Conservation (phyloP, 495 filamentous ascomycete species). For the Penicillium dipodomyicola region DNA sequence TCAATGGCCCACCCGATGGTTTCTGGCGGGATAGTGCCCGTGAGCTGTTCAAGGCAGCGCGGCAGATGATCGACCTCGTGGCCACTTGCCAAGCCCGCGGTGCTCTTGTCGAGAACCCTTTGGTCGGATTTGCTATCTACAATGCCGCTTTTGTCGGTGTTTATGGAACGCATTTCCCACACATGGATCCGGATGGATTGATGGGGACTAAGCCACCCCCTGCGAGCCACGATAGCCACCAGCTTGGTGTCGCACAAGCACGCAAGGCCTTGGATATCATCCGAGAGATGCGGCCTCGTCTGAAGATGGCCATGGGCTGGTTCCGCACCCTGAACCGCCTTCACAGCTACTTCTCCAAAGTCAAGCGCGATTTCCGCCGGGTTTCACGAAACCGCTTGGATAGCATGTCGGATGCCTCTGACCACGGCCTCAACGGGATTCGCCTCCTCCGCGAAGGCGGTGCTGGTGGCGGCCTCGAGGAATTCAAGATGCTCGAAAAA, state of each 20-base stretch:
- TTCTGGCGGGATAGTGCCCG: slow-evolving; percentile 78
- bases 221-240: slow-evolving; percentile 30
- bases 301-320: slow-evolving; percentile 72
- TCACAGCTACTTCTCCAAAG: slow-evolving; percentile 63
- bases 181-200: slow-evolving; percentile 70
- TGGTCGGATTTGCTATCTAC: slow-evolving; percentile 79
- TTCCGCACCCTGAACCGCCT: slow-evolving; percentile 65
- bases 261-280: slow-evolving; percentile 54
- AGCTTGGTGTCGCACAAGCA: slow-evolving; percentile 39
- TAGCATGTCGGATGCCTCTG: slow-evolving; percentile 33
- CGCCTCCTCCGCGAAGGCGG: slow-evolving; percentile 52
- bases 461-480: slow-evolving; percentile 63
- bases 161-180: slow-evolving; percentile 71
- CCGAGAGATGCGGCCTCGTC: slow-evolving; percentile 60
- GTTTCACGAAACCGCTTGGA: slow-evolving; percentile 44
- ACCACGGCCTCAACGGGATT: slow-evolving; percentile 40
- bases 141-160: slow-evolving; percentile 70
- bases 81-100: slow-evolving; percentile 69
- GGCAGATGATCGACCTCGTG: slow-evolving; percentile 73
- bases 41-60: slow-evolving; percentile 68
- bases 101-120: slow-evolving; percentile 71
- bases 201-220: slow-evolving; percentile 40
- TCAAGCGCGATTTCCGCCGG: slow-evolving; percentile 59
- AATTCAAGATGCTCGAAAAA: slow-evolving; percentile 63
- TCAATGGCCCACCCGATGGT: slow-evolving; percentile 43